phyloP scores from a whole-genome alignment of 345 rosid genomes.

The Euphorbia peplus region DNA sequence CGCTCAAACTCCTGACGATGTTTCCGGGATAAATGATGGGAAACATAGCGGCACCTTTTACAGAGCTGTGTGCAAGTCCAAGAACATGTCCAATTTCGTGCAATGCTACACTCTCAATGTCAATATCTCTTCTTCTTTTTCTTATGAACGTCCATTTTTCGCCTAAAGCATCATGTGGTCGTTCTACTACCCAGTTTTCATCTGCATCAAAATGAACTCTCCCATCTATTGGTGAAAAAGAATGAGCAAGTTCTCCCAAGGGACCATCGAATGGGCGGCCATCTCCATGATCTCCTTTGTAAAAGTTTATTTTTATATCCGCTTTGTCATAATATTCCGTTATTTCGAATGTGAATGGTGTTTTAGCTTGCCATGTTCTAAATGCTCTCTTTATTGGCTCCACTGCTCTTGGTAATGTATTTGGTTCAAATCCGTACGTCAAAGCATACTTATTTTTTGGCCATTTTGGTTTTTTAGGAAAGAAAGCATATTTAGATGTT shows the following conservation, averaged over 20 bases:
- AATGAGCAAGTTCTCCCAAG: conserved; percentile 24
- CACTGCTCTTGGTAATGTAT: background rate
- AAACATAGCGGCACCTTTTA: conserved; percentile 30
- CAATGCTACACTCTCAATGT: conserved; percentile 31
- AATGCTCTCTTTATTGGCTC: conserved; percentile 23
- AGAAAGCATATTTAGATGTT: conserved; percentile 21
- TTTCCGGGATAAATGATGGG: conserved; percentile 6
- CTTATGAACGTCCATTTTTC: no score
- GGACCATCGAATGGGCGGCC: conserved; percentile 19
- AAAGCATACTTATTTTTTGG: conserved; percentile 23
- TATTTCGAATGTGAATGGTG: background rate
- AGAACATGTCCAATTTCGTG: conserved; percentile 50
- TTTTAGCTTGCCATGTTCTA: conserved; percentile 21
- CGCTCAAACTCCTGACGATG: conserved; percentile 19
- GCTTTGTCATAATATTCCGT: background rate
- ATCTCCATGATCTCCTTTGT: conserved; percentile 25
- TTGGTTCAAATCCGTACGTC: conserved; percentile 21
- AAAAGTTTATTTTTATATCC: conserved; percentile 27
- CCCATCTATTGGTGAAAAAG: conserved; percentile 26
- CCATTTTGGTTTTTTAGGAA: conserved; percentile 21
- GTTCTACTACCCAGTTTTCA: conserved; percentile 17
- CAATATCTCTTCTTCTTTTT: background rate
- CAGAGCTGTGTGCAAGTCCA: conserved; percentile 36
- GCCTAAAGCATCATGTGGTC: no score
- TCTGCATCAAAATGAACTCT: conserved; percentile 29